Base-by-base conservation (phyloP, 306 rosid species). In the Malus sieversii region DNA sequence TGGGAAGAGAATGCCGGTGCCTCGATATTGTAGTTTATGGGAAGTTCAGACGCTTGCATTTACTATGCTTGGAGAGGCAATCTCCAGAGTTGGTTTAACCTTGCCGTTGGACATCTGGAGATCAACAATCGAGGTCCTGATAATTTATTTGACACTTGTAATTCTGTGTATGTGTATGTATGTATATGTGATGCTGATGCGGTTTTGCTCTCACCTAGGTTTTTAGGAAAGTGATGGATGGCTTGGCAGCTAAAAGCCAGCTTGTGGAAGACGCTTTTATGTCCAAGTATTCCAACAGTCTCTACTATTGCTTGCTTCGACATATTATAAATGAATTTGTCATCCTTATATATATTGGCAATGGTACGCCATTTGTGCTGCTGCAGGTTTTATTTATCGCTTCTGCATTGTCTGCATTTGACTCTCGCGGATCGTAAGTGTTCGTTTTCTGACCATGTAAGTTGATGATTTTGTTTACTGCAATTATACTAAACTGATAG, bases 401-500 rank as follows among this genome's bases (percentile, higher is more conserved):
- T 95, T 67, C 77, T 95, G 80, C 72, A 73, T 68, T 89, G 90
- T 82, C 84, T 95, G 78, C 99, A 95, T 87, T 87, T 89, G 81
- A 87, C 86, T 84, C 86, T 95, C 22, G 64, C 74, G 58, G 91
- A 92, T 84, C 78, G 85, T 57, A 95, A 90, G 80, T 83, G 86
- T 84, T 76, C 90, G 73, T 89, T 90, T 74, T 87, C 97, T 13
- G 96, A 89, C 82, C 99, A 95, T 77, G 99, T 95, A 87, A 86
- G 97, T 75, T 72, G 60, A 72, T 74, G 73, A 70, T 51, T 25
- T 78, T 70, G 44, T 44, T 25, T 74, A 69, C 53, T 35, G 45
- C 23, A 75, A 35, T 55, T 75, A 40, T 8, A 52, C n/a, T 71
- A 46, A 66, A 71, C 53, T 76, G 7, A 68, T 48, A 48, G 53